phyloP scores from a whole-genome alignment of 129 eudicot species.

The Escallonia herrerae region DNA sequence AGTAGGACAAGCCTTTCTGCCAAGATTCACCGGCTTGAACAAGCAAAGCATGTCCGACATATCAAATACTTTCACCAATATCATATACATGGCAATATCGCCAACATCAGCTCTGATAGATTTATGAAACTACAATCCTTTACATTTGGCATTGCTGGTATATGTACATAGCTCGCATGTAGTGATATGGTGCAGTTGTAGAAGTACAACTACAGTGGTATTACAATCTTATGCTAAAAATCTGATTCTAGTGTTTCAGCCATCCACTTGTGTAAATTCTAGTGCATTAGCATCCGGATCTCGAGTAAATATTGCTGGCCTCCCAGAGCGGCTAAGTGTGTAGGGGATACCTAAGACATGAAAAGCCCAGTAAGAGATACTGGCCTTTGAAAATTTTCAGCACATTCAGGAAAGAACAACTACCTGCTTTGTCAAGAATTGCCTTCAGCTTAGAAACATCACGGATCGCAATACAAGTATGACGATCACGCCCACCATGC shows the following conservation, averaged over 20 bases:
- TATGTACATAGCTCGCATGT: not conserved
- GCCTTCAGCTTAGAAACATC: slow-evolving; percentile 87
- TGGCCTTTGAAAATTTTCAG: no score
- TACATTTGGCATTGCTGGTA: not conserved
- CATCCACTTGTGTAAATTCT: slow-evolving; percentile 65
- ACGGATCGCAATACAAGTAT: slow-evolving; percentile 73
- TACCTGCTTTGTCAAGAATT: slow-evolving; percentile 81
- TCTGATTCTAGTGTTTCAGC: slow-evolving; percentile 1
- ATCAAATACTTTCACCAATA: no score
- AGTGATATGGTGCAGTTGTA: not conserved
- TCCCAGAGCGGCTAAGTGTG: slow-evolving; percentile 87
- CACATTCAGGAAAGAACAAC: not conserved
- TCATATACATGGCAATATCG: no score
- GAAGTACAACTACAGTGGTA: slow-evolving; percentile 8
- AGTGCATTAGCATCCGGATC: slow-evolving; percentile 87
- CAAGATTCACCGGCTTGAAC: no score
- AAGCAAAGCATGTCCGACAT: no score
- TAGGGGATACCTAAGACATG: slow-evolving; percentile 47
- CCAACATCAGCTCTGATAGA: not conserved
- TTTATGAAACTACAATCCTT: not conserved
- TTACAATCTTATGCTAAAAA: slow-evolving; percentile 1
- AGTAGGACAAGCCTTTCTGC: no score
- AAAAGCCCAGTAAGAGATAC: not conserved
- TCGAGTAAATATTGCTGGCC: slow-evolving; percentile 89
- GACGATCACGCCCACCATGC: slow-evolving; percentile 95